These are phyloP conservation scores for Suhomyces panamericanus DNA, from an alignment of 1,139 yeast species.

Conservation along the genomic window DNA sequence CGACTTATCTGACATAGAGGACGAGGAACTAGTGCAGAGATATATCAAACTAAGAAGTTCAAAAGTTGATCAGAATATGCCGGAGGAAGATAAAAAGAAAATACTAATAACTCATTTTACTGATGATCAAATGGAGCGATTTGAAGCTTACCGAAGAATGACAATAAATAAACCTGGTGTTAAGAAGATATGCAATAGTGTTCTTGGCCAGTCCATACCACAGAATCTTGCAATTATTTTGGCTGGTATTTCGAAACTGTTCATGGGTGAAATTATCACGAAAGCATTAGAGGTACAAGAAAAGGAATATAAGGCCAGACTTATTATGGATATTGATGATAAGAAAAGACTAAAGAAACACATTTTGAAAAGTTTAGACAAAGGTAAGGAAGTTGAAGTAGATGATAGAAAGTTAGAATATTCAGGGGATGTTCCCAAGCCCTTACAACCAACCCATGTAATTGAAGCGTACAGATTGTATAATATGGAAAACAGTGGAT, in stretches of 20 bases:
- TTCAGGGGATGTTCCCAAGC: conserved; percentile 51
- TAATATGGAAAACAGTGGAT: conserved; percentile 65
- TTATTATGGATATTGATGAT: conserved; percentile 37
- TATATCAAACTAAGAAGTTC: conserved; percentile 29
- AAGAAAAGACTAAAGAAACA: conserved; percentile 37
- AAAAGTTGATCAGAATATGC: conserved; percentile 25
- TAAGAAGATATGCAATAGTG: conserved; percentile 76
- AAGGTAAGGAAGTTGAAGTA: conserved; percentile 33
- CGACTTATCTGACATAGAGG: conserved; percentile 40
- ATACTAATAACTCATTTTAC: conserved; percentile 71
- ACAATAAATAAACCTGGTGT: conserved; percentile 78
- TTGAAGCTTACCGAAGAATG: conserved; percentile 84
- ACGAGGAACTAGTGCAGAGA: conserved; percentile 34
- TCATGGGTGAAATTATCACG: conserved; percentile 85
- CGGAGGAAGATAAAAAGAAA: conserved; percentile 57
- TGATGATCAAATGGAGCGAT: conserved; percentile 82
- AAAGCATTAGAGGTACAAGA: conserved; percentile 70
- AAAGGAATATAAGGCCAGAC: conserved; percentile 49
- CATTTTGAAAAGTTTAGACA: conserved; percentile 29
- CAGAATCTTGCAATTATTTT: conserved; percentile 79
- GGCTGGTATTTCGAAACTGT: conserved; percentile 86
- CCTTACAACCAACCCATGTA: conserved; percentile 79
- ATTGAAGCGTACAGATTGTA: conserved; percentile 86
- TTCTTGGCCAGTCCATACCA: conserved; percentile 80
- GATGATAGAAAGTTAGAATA: conserved; percentile 32